Evolutionary conservation across 495 filamentous ascomycete species (phyloP).

Genomic region (Melanomma pulvis-pyrius): DNA sequence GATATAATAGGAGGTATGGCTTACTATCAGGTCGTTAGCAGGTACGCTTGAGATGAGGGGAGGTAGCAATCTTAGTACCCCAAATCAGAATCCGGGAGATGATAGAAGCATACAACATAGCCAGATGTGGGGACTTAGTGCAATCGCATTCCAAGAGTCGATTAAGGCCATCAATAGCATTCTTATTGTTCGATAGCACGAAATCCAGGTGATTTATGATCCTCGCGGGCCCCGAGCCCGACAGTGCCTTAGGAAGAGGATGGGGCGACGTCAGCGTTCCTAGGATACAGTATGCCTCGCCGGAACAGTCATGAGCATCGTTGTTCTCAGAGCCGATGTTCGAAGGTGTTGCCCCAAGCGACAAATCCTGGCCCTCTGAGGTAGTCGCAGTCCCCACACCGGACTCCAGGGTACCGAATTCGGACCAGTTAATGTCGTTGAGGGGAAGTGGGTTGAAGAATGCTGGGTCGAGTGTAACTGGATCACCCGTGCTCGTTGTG

Average conservation of each 20-base stretch:
- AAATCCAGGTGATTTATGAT: not conserved
- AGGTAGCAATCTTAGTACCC: not conserved
- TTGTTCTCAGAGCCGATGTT: not conserved
- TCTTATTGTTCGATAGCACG: not conserved
- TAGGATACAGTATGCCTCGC: not conserved
- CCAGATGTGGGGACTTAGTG: not conserved
- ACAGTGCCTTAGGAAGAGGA: not conserved
- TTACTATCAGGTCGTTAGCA: too few relatives aligned
- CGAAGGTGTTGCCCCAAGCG: too few relatives aligned
- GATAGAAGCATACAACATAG: slow-evolving; percentile 8
- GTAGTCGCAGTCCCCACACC: not conserved
- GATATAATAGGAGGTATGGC: too few relatives aligned
- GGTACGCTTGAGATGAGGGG: not conserved
- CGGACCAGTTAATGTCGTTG: not conserved
- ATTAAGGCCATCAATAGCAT: not conserved
- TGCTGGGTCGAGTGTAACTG: not conserved
- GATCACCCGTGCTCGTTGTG: not conserved
- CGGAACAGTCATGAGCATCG: not conserved
- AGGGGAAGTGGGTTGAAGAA: not conserved
- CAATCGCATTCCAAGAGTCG: not conserved
- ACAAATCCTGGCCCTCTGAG: too few relatives aligned
- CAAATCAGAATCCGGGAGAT: slow-evolving; percentile 1
- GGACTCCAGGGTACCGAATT: not conserved
- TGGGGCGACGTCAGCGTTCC: not conserved
- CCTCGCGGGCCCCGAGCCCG: not conserved